A percentile compares a stretch with the other conserved stretches of the same genome.
Evolutionary conservation across 164 flowering plant species (phyloP).

Genomic region (Malania oleifera): DNA sequence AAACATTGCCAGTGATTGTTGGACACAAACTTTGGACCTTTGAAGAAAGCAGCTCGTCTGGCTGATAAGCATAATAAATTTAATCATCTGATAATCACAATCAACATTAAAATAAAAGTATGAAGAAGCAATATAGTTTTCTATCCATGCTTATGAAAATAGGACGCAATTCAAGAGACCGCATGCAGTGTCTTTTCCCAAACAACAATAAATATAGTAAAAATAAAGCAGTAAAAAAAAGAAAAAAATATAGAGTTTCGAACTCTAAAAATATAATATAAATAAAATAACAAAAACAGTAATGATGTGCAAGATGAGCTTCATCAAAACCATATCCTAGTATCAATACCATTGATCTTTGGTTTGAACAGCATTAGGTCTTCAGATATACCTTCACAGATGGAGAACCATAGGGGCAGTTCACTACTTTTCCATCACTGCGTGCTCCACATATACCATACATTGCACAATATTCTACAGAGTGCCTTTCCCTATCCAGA

Average conservation of each 20-base stretch:
- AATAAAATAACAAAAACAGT: too few species aligned
- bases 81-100: not conserved
- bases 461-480: constrained; percentile 84
- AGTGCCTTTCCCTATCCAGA: constrained; percentile 52
- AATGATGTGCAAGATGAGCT: too few species aligned
- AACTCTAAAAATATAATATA: not conserved
- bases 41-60: constrained; percentile 74
- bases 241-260: not conserved
- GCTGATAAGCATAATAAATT: constrained; percentile 44
- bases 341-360: not conserved
- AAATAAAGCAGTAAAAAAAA: not conserved
- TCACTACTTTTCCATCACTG: constrained; percentile 75
- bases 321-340: not conserved
- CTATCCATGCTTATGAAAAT: not conserved
- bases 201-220: not conserved
- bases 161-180: too few species aligned
- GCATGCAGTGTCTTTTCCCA: too few species aligned
- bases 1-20: constrained; percentile 84
- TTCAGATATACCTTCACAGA: constrained; percentile 63
- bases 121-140: not conserved
- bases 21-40: constrained; percentile 97
- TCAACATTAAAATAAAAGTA: not conserved
- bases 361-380: too few species aligned
- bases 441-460: constrained; percentile 87
- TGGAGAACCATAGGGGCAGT: constrained; percentile 71